Evolutionary conservation across 768 basidiomycete species (phyloP).

Genomic region (Amanita muscaria): DNA sequence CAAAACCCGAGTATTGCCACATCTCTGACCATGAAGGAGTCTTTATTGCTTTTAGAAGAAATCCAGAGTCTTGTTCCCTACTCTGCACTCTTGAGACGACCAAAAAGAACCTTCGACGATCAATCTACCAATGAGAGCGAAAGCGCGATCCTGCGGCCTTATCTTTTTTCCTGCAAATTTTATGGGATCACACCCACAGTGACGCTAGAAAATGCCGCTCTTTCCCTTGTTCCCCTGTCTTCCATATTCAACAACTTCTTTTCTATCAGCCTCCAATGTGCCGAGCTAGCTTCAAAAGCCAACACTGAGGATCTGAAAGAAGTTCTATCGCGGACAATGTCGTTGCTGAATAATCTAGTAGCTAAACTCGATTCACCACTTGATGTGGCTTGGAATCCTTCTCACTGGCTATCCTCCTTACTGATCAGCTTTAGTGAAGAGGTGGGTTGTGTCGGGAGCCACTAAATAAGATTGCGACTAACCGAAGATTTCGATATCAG

Average conservation of each 20-base stretch:
- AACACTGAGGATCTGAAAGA: constrained; percentile 32
- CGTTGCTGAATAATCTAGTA: constrained; percentile 42
- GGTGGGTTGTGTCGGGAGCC: constrained; percentile 28
- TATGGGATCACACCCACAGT: constrained; percentile 38
- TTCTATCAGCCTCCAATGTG: constrained; percentile 37
- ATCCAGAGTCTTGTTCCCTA: constrained; percentile 44
- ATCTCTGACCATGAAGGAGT: constrained; percentile 29
- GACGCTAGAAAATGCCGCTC: constrained; percentile 15
- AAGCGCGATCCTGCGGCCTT: constrained; percentile 28
- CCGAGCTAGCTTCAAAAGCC: constrained; percentile 25
- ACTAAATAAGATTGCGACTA: not conserved
- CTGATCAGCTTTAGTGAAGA: constrained; percentile 45
- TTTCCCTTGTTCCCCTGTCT: constrained; percentile 39
- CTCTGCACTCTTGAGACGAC: constrained; percentile 40
- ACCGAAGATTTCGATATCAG: constrained; percentile 25
- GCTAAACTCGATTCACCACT: constrained; percentile 31
- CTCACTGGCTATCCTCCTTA: constrained; percentile 50
- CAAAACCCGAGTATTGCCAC: constrained; percentile 26
- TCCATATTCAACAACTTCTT: constrained; percentile 49
- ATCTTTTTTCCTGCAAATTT: constrained; percentile 51
- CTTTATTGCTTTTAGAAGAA: constrained; percentile 42
- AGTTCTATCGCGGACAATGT: constrained; percentile 42
- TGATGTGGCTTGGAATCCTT: constrained; percentile 51
- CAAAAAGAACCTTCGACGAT: constrained; percentile 22
- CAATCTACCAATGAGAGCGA: constrained; percentile 23